Conservation (phyloP, 2,329 filamentous ascomycete species). For the Ceratocystis lukuohia region DNA sequence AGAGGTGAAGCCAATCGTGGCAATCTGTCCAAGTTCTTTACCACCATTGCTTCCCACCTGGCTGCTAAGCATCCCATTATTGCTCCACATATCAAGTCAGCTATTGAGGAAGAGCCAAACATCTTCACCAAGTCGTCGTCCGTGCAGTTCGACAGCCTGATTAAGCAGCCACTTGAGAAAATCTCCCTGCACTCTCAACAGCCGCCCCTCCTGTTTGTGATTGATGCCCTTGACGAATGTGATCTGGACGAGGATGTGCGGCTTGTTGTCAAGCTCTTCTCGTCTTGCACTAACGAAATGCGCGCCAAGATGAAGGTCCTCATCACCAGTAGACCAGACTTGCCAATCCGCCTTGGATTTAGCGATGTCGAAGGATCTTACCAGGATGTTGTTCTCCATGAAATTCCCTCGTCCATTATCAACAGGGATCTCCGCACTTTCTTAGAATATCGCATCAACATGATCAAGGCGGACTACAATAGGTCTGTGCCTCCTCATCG, state of each 20-base stretch:
- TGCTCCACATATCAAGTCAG: background rate
- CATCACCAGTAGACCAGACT: constrained; percentile 24
- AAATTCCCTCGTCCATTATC: constrained; percentile 22
- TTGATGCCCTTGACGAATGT: background rate
- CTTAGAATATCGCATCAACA: constrained; percentile 26
- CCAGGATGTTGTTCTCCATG: constrained; percentile 29
- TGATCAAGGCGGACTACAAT: background rate
- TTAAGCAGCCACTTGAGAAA: background rate
- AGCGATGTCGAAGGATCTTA: constrained; percentile 28
- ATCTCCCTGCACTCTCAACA: background rate
- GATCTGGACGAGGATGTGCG: background rate
- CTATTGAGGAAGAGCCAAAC: background rate
- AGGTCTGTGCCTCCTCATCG: background rate
- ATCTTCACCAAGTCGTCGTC: background rate
- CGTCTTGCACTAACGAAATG: background rate
- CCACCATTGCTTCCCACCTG: constrained; percentile 30
- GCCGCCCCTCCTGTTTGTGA: background rate
- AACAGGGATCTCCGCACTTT: constrained; percentile 20
- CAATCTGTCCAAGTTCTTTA: constrained; percentile 28
- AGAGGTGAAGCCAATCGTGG: constrained; percentile 30
- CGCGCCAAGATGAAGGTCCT: constrained; percentile 7
- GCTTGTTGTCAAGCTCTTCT: background rate
- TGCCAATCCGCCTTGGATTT: constrained; percentile 26
- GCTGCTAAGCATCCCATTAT: background rate
- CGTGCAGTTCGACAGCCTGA: background rate